Conservation (phyloP, 2,329 filamentous ascomycete genomes). For the Diaporthe vexans region DNA sequence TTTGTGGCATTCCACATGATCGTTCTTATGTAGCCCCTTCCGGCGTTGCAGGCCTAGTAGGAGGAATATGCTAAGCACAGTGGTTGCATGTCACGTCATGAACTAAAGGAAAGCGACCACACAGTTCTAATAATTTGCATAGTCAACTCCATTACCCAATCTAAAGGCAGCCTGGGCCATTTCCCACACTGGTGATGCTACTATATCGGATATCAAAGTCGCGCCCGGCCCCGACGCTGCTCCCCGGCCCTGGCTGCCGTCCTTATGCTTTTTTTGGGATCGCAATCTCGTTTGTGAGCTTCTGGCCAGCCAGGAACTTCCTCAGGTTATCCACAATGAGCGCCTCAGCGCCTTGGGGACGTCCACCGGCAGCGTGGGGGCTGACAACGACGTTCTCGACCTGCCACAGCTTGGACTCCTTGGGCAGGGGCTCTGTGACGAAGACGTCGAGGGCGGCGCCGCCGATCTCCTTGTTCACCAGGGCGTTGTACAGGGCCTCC, state of each 20-base stretch:
- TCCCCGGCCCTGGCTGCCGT: neutral
- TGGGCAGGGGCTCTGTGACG: slow-evolving; percentile 59
- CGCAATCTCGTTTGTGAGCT: slow-evolving; percentile 68
- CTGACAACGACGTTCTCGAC: slow-evolving; percentile 67
- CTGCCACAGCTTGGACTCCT: slow-evolving; percentile 61
- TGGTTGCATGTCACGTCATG: too few relatives aligned
- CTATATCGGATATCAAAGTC: slow-evolving; percentile 22
- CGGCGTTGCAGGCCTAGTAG: too few relatives aligned
- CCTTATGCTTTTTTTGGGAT: slow-evolving; percentile 33
- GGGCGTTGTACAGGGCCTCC: slow-evolving; percentile 50
- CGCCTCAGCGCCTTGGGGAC: slow-evolving; percentile 71
- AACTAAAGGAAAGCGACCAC: neutral
- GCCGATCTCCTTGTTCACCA: slow-evolving; percentile 48
- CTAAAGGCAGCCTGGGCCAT: neutral
- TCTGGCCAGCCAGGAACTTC: slow-evolving; percentile 70
- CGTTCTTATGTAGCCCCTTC: too few relatives aligned
- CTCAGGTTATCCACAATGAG: slow-evolving; percentile 74
- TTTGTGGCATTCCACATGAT: too few relatives aligned
- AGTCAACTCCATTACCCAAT: neutral
- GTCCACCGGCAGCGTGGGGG: slow-evolving; percentile 71
- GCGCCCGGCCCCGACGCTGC: neutral
- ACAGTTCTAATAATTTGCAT: neutral
- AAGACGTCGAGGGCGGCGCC: slow-evolving; percentile 57
- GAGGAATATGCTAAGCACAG: too few relatives aligned
- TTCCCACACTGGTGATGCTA: slow-evolving; percentile 7